Evolutionary conservation across 495 filamentous ascomycete genomes (phyloP).

Genomic region (Penicillium goetzii): DNA sequence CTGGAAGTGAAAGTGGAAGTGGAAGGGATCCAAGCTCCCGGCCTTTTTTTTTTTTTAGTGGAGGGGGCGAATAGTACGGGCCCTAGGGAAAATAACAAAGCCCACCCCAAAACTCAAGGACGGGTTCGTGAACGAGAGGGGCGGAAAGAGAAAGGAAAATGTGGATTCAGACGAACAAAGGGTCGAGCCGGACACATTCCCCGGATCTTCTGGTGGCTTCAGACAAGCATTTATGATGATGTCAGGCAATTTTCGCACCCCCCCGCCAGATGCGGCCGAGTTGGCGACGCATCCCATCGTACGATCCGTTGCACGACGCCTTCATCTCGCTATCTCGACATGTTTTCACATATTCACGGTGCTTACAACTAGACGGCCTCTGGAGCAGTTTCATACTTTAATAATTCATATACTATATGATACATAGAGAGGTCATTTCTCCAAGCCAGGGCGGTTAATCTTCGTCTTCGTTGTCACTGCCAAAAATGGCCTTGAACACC

Average conservation of each 20-base stretch:
- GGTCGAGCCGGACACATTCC: constrained; percentile 5
- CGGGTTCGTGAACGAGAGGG: neutral
- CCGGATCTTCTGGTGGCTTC: neutral
- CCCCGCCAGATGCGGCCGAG: constrained; percentile 1
- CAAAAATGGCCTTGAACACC: constrained; percentile 95
- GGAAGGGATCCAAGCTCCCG: constrained; percentile 4
- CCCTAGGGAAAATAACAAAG: neutral
- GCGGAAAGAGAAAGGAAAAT: neutral
- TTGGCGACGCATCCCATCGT: neutral
- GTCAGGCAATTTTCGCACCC: constrained; percentile 9
- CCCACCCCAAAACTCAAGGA: neutral
- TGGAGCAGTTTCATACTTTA: neutral
- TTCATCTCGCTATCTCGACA: constrained; percentile 24
- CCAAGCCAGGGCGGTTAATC: neutral
- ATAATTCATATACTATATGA: neutral
- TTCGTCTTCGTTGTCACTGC: constrained; percentile 74
- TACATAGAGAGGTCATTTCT: neutral
- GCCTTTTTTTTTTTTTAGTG: neutral
- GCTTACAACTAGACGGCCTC: neutral
- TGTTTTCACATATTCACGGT: neutral
- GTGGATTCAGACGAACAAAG: neutral
- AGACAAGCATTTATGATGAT: constrained; percentile 13
- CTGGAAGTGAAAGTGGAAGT: neutral
- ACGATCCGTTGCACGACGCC: constrained; percentile 31
- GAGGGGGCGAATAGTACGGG: neutral